Percentiles rank a stretch among this genome's conserved stretches.
These are phyloP conservation scores for Penicillium griseofulvum DNA, from an alignment of 2,329 filamentous ascomycete genomes.

Conservation along the genomic window DNA sequence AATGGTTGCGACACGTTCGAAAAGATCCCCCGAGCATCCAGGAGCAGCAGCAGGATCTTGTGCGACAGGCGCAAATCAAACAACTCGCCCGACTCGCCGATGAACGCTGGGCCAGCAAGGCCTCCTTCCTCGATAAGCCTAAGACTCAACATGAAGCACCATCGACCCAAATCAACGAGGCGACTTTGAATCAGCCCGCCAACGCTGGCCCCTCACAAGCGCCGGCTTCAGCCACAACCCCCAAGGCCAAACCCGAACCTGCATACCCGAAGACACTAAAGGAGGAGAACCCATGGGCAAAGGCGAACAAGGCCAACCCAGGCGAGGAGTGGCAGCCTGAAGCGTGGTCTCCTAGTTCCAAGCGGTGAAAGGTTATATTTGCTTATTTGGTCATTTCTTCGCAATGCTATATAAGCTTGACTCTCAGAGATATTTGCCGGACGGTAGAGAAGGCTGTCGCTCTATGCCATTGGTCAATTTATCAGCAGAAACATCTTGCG, in stretches of 20 bases:
- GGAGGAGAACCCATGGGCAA: constrained; percentile 57
- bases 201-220: constrained; percentile 26
- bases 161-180: constrained; percentile 45
- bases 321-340: constrained; percentile 67
- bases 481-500: not conserved
- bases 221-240: not conserved
- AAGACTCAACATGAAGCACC: constrained; percentile 49
- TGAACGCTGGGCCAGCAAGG: constrained; percentile 59
- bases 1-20: constrained; percentile 65
- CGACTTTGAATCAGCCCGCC: constrained; percentile 37
- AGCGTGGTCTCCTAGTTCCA: constrained; percentile 57
- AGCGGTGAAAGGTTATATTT: constrained; percentile 36
- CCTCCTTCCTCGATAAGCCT: constrained; percentile 58
- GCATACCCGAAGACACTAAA: constrained; percentile 14
- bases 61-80: constrained; percentile 58
- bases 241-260: constrained; percentile 6
- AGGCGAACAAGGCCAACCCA: constrained; percentile 50
- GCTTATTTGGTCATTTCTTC: not conserved
- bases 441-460: too few relatives aligned
- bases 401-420: not conserved
- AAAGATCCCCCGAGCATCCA: constrained; percentile 54
- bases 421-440: not conserved
- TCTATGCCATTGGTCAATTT: not conserved
- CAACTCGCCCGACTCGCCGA: constrained; percentile 59
- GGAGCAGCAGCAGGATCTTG: constrained; percentile 59